Evolutionary conservation across 2,329 filamentous ascomycete genomes (phyloP), one percentile per base, ranked within the genome.

Genomic region (Trichoderma breve): DNA sequence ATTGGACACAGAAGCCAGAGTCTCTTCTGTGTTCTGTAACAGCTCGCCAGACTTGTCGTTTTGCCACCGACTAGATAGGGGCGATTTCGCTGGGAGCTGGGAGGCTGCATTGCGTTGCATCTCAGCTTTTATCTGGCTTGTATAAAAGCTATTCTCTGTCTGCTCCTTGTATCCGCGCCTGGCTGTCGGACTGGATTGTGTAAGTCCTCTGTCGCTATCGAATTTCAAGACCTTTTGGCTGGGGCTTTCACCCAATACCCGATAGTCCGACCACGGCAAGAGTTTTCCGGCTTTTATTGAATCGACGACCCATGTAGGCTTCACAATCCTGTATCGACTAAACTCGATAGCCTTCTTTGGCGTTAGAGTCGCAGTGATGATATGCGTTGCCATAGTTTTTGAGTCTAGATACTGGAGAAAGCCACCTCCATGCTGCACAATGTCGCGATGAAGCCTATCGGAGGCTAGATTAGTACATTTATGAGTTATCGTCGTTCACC

Each of bases 311-410:
- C 96, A 99, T 24, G 93, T 91, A 1, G 96, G 96, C 81, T 96
- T 97, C 65, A 98, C 96, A 47, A 99, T 93, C 60, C 95, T 90
- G 81, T 98, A 98, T 74, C 89, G 90, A 69, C 86, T 88, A 78
- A 97, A 98, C 75, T 99, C 96, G 69, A 95, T 89, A 32, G 90
- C 90, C 81, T 99, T 99, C 83, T 98, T 98, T 0, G 94, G 95
- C 0, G 96, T 96, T 26, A 99, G 84, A 68, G 89, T 92, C 67
- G 94, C 95, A 4, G 95, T 95, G 76, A 99, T 94, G 75, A 99
- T 97, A 80, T 99, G 95, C 1, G 97, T 99, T 0, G 94, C 95
- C 79, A 92, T 92, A 1, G 95, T 98, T 84, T 99, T 99, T 47
- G 91, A 92, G 80, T 98, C 95, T 12, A 99, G 85, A 77, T 98